Base-by-base conservation (phyloP, 1,139 yeast species). In the Hansenula lynferdii region DNA sequence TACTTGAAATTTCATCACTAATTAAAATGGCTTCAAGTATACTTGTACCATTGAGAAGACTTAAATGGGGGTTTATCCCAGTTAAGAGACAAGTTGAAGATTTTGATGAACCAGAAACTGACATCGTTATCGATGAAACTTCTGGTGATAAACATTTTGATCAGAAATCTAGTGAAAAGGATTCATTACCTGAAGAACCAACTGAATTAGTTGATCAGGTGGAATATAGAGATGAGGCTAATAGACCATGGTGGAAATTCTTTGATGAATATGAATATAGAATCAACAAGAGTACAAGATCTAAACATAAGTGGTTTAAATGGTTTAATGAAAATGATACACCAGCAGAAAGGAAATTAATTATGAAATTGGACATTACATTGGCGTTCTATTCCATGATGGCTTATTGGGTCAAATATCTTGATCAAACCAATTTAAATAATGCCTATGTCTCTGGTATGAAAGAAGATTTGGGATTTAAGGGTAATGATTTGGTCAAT, bases 391-490 rank as follows among this genome's bases (percentile, higher is more conserved):
- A 75, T 53, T 70, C 78, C 11, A 62, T 75, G 50, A 61, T 74
- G 60, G 79, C 76, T 17, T 79, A 77, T 58, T 83, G 86, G 85
- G 80, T 78, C 36, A 82, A 82, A 53, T 79, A 78, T 42, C 23
- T 43, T 19, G 47, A 42, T 36, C 42, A 37, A 25, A 23, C 41
- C 3, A 43, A 43, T 24, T 26, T 42, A 5, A 22, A 73, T 40
- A 78, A 77, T 54, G 86, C 87, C 10, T 82, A 82, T 54, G 77
- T 80, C 33, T 73, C 81, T 15, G 79, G 81, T 11, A 66, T 82
- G 68, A 64, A 72, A 46, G 75, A 76, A 50, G 78, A 70, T 38
- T 61, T 82, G 28, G 64, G 68, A 15, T 72, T 82, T 78, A 57
- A 67, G 44, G 84, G 84, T 15, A 78, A 80, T 49, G 86, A 80